phyloP scores from a whole-genome alignment of 106 monocot species.

The Chionographis japonica region DNA sequence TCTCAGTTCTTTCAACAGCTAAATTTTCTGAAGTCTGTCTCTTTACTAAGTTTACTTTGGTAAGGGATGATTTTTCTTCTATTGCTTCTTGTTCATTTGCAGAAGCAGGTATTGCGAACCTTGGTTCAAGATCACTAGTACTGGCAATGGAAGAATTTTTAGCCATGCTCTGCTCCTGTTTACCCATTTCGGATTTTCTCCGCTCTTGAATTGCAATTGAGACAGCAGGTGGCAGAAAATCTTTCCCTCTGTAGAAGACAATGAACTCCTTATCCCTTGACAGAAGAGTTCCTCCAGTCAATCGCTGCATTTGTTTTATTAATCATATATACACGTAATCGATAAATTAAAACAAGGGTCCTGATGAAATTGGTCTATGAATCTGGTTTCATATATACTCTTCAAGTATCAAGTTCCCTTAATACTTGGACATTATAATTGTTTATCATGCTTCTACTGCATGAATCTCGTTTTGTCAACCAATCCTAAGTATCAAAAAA shows the following conservation, averaged over 20 bases:
- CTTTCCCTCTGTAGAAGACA: constrained; percentile 91
- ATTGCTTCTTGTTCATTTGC: constrained; percentile 7
- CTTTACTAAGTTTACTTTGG: background rate
- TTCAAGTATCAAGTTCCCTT: too few relatives aligned
- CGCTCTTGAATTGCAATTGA: constrained; percentile 83
- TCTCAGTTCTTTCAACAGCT: constrained; percentile 33
- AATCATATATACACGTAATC: background rate
- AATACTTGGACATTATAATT: too few relatives aligned
- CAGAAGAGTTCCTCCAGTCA: constrained; percentile 90
- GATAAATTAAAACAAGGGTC: background rate
- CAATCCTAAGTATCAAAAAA: too few relatives aligned
- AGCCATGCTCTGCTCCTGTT: constrained; percentile 17
- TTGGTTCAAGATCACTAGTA: background rate
- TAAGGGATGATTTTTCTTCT: constrained; percentile 2
- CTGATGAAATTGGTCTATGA: too few relatives aligned
- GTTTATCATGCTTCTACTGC: too few relatives aligned
- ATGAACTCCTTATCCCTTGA: constrained; percentile 88
- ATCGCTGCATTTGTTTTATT: constrained; percentile 44
- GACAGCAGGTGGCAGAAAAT: constrained; percentile 87
- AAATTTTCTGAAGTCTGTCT: constrained; percentile 13
- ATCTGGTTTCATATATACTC: too few relatives aligned
- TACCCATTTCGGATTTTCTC: constrained; percentile 42
- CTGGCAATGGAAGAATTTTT: background rate
- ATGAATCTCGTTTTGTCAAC: too few relatives aligned
- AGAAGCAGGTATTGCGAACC: constrained; percentile 6